Percentiles rank a stretch among this genome's conserved stretches.
Evolutionary conservation across 306 rosid genomes (phyloP).

Genomic region (Lathyrus tuberosus): DNA sequence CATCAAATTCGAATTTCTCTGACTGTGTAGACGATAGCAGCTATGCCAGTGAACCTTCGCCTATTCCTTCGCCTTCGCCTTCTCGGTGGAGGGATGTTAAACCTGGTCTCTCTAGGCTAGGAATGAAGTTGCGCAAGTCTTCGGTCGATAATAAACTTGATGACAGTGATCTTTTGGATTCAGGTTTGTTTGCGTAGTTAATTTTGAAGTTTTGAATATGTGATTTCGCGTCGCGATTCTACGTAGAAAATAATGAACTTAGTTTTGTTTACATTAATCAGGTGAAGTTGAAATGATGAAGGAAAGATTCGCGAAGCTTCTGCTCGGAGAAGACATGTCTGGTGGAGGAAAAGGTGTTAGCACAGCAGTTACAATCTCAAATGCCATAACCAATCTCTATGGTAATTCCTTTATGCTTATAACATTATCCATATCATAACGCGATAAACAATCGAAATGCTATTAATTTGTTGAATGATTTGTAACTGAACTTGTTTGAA

Average conservation of each 20-base stretch:
- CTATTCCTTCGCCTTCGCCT: constrained; percentile 50
- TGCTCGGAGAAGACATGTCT: constrained; percentile 98
- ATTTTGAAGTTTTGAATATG: not conserved
- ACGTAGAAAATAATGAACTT: constrained; percentile 7
- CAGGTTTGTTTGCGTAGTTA: constrained; percentile 54
- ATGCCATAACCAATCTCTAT: constrained; percentile 92
- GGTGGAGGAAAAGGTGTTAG: constrained; percentile 97
- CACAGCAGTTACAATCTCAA: constrained; percentile 93
- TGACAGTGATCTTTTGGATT: constrained; percentile 54
- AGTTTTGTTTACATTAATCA: constrained; percentile 3
- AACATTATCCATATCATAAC: not conserved
- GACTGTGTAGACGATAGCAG: constrained; percentile 64
- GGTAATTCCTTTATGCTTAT: constrained; percentile 49
- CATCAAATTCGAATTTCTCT: constrained; percentile 60
- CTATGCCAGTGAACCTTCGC: constrained; percentile 67
- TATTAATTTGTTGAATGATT: not conserved
- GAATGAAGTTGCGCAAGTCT: constrained; percentile 52
- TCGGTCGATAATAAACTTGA: constrained; percentile 44
- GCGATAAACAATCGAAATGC: not conserved
- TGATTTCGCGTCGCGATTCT: not conserved
- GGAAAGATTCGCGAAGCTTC: constrained; percentile 90
- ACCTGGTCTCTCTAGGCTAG: constrained; percentile 49
- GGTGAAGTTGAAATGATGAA: constrained; percentile 81
- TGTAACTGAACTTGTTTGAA: constrained; percentile 14
- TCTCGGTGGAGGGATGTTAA: constrained; percentile 59